Percentiles rank a stretch among this genome's conserved stretches.
Evolutionary conservation across 164 flowering plant genomes (phyloP).

Genomic region (Brasenia schreberi): DNA sequence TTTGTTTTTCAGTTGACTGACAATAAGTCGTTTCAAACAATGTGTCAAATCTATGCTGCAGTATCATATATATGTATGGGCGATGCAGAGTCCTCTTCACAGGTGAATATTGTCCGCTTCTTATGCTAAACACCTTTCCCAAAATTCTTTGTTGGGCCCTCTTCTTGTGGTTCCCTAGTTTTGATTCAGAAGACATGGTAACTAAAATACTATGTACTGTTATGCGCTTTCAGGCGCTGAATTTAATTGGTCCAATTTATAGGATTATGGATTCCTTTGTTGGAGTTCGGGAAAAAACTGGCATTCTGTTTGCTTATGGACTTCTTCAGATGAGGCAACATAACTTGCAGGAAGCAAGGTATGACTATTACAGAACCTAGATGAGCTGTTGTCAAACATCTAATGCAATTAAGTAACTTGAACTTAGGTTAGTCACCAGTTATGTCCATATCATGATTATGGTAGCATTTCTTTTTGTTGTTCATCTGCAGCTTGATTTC

Average conservation of each 20-base stretch:
- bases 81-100: constrained; percentile 85
- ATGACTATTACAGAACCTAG: background rate
- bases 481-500: no score
- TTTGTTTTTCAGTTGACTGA: constrained; percentile 42
- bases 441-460: no score
- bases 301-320: constrained; percentile 77
- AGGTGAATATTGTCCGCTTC: constrained; percentile 24
- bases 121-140: background rate
- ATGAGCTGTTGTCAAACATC: no score
- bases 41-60: constrained; percentile 90
- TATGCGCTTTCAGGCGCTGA: constrained; percentile 54
- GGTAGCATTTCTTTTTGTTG: no score
- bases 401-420: background rate
- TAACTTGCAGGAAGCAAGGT: constrained; percentile 93
- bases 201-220: background rate
- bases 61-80: constrained; percentile 83
- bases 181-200: background rate
- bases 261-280: constrained; percentile 72
- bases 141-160: background rate
- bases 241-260: constrained; percentile 79
- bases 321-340: constrained; percentile 84
- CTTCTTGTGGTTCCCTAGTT: background rate
- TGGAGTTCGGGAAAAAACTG: constrained; percentile 83
- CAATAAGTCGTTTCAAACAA: constrained; percentile 77
- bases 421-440: background rate